Conservation (phyloP, 139 green algal genomes). For the Tetratostichococcus sp. region DNA sequence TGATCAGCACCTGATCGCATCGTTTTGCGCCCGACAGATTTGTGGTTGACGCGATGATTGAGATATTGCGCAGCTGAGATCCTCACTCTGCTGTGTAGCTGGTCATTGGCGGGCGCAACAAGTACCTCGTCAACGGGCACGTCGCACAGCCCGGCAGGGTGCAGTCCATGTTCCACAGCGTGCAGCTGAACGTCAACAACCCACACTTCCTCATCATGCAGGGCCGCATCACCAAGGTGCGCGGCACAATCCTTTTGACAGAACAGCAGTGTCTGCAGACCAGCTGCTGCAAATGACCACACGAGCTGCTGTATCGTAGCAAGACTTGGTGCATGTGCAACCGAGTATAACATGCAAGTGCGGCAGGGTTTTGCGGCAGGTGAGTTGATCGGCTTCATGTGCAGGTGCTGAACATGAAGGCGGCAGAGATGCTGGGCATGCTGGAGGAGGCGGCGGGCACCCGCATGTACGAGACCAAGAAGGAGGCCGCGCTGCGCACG, state of each 20-base stretch:
- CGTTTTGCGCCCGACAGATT: no score
- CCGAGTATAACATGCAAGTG: no score
- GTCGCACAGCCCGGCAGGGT: constrained; percentile 89
- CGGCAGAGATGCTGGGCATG: constrained; percentile 93
- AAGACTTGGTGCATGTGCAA: no score
- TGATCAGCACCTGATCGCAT: no score
- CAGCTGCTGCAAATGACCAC: no score
- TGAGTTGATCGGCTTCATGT: no score
- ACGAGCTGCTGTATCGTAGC: no score
- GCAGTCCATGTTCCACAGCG: constrained; percentile 96
- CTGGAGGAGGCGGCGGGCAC: constrained; percentile 96
- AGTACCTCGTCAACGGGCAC: constrained; percentile 97
- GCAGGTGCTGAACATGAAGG: constrained; percentile 99
- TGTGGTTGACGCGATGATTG: no score
- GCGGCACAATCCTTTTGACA: no score
- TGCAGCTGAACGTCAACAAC: constrained; percentile 99
- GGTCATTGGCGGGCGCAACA: constrained; percentile 93
- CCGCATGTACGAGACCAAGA: constrained; percentile 99
- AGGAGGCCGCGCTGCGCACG: constrained; percentile 74
- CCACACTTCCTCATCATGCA: constrained; percentile 99
- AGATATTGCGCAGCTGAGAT: not conserved
- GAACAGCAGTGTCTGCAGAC: no score
- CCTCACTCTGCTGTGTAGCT: constrained; percentile 60
- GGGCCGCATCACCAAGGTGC: constrained; percentile 90
- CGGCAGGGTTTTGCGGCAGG: no score